phyloP scores from a whole-genome alignment of 306 rosid species.

The Lathyrus sativus region DNA sequence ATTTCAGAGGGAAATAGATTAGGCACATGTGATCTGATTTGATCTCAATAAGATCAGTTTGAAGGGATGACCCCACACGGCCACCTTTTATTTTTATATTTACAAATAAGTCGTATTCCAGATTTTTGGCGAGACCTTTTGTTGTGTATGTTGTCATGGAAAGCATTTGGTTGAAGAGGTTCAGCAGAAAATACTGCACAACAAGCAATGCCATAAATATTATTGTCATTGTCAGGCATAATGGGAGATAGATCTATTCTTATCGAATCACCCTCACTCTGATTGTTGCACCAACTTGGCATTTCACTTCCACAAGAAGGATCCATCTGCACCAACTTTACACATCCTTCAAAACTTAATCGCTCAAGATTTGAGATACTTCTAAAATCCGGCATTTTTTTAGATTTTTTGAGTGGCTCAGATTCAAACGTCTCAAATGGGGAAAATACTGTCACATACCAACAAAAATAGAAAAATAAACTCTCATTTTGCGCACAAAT shows the following conservation, averaged over 20 bases:
- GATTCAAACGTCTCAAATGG: too few relatives aligned
- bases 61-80: background rate
- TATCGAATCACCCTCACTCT: background rate
- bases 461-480: background rate
- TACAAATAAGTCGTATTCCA: background rate
- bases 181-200: background rate
- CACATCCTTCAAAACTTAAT: too few relatives aligned
- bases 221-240: background rate
- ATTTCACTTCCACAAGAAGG: background rate
- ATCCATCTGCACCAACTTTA: too few relatives aligned
- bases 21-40: conserved; percentile 12
- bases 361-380: too few relatives aligned
- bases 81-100: accelerated
- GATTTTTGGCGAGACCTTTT: too few relatives aligned
- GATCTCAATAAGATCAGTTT: background rate
- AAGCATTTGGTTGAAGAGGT: background rate
- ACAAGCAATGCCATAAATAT: background rate
- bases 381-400: too few relatives aligned
- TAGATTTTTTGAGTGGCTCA: too few relatives aligned
- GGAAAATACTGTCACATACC: background rate
- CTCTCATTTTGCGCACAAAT: background rate
- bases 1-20: background rate
- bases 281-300: background rate
- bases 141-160: background rate
- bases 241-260: background rate